Conservation (phyloP, 2,329 filamentous ascomycete genomes). For the Neofusicoccum parvum region DNA sequence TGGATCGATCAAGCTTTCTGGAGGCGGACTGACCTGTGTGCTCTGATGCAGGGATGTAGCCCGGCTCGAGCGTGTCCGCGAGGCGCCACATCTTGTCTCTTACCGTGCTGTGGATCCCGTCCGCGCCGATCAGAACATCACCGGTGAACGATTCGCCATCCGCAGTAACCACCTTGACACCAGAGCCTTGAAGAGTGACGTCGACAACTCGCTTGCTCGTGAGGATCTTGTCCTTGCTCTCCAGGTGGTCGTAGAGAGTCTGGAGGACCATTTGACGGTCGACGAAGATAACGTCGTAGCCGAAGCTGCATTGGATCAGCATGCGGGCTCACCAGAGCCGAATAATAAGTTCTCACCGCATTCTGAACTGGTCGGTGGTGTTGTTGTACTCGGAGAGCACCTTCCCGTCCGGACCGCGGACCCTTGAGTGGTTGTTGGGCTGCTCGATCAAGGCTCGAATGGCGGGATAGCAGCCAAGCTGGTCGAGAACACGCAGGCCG, state of each 20-base stretch:
- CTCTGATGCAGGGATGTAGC: background rate
- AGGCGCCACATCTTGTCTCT: slow-evolving; percentile 19
- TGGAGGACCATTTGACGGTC: slow-evolving; percentile 23
- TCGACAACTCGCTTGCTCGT: background rate
- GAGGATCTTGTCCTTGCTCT: slow-evolving; percentile 6
- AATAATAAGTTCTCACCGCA: background rate
- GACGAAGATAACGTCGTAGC: slow-evolving; percentile 19
- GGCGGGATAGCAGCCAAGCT: slow-evolving; percentile 13
- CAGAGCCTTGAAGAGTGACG: background rate
- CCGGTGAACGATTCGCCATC: slow-evolving; percentile 13
- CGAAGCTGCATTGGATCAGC: background rate
- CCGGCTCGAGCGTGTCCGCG: slow-evolving; percentile 16
- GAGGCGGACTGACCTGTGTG: background rate
- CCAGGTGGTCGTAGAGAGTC: slow-evolving; percentile 27
- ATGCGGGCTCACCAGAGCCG: background rate
- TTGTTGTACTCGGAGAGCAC: background rate
- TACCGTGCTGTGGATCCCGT: slow-evolving; percentile 15
- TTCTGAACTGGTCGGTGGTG: background rate
- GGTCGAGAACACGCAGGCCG: slow-evolving; percentile 20
- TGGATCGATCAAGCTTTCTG: background rate
- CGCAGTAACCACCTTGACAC: background rate
- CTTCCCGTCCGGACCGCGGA: background rate
- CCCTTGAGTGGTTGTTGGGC: background rate
- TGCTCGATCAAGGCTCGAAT: slow-evolving; percentile 6
- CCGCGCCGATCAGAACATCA: slow-evolving; percentile 12